phyloP scores from a whole-genome alignment of 139 green algal genomes.

The Closterium sp. region DNA sequence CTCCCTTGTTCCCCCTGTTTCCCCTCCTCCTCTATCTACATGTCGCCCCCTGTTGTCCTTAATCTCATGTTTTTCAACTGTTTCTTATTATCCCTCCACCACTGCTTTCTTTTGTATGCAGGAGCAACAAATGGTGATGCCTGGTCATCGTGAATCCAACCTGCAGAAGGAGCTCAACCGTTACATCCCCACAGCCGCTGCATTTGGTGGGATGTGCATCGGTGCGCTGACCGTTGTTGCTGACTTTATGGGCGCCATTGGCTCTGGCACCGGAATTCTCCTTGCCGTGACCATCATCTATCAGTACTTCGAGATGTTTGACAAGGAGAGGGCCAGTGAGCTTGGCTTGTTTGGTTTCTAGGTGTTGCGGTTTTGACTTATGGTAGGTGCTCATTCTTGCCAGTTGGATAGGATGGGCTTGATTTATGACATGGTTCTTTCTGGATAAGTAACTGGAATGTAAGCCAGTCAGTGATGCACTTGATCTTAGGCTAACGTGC shows the following conservation, averaged over 20 bases:
- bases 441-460: no score
- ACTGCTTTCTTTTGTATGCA: constrained; percentile 6
- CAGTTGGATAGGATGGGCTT: not conserved
- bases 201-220: constrained; percentile 99
- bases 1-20: no score
- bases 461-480: no score
- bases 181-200: constrained; percentile 90
- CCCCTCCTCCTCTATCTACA: no score
- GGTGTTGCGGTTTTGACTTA: no score
- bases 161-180: constrained; percentile 93
- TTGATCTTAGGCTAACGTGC: no score
- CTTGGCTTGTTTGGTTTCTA: constrained; percentile 51
- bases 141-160: constrained; percentile 77
- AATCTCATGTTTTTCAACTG: no score
- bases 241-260: constrained; percentile 97
- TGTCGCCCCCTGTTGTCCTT: no score
- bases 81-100: no score
- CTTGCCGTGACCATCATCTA: constrained; percentile 99
- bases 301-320: constrained; percentile 87
- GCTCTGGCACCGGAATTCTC: constrained; percentile 93
- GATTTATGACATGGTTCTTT: no score
- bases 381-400: no score
- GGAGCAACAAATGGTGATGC: constrained; percentile 65
- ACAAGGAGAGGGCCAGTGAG: constrained; percentile 73
- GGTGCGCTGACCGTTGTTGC: constrained; percentile 96